Base-by-base conservation (phyloP, 257 asterid genomes). In the Perilla frutescens region DNA sequence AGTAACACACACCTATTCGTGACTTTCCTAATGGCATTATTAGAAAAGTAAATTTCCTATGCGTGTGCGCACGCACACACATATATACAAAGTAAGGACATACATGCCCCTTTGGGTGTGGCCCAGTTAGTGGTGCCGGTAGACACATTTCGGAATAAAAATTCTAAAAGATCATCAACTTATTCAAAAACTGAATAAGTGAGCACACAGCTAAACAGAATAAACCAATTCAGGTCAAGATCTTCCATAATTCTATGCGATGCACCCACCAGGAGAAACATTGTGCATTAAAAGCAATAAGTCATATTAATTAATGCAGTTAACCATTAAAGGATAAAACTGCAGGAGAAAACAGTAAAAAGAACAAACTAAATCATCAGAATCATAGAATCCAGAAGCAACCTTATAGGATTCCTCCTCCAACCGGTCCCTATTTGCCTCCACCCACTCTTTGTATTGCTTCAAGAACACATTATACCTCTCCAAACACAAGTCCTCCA, bases 341-440 rank as follows among this genome's bases (percentile, higher is more conserved):
- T 9, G 4, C 63, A 53, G 45, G 51, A 61, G 40, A 44, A 65
- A 49, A 7, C 60, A 60, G 44, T 34, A 36, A 75, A 20, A 34
- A 62, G 44, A 60, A 63, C 57, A 72, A 66, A 57, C 12, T 12
- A 57, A 20, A 31, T 50, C 26, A 44, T n/a, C 7, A 62, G 34
- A 8, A 37, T 20, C 26, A 20, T 34, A 43, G 47, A 68, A 63
- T 66, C 20, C 39, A 53, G 37, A 82, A 79, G 3, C n/a, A 78
- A 93, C 98, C 98, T 89, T 86, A 67, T 83, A 93, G 5, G 98
- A 88, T 68, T 93, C 96, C 71, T 88, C 90, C 79, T 91, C 97
- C 84, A 93, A 76, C 37, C 84, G 84, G 70, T 88, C 89, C 82
- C 86, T 88, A 70, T 93, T 91, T 3, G 86, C 90, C 69, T 83